These are phyloP conservation scores for Fusarium metavorans DNA, from an alignment of 2,329 filamentous ascomycete genomes.

Conservation along the genomic window DNA sequence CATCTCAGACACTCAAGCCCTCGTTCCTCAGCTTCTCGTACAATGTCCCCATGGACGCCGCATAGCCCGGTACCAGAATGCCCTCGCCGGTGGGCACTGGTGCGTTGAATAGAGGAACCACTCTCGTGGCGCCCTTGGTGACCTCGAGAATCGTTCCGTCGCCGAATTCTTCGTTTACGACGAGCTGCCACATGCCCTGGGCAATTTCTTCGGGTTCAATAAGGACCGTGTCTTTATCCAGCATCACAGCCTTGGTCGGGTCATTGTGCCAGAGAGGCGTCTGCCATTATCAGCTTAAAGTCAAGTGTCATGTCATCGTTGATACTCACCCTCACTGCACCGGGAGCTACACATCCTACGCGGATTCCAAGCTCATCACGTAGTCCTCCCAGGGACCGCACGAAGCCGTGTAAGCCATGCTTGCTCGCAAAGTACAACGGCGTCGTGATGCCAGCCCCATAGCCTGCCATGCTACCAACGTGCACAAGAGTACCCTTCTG, in stretches of 20 bases:
- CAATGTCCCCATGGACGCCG: conserved; percentile 36
- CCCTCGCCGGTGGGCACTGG: conserved; percentile 41
- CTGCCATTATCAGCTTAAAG: conserved; percentile 20
- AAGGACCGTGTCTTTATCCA: conserved; percentile 43
- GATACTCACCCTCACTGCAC: conserved; percentile 46
- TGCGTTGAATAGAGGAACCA: conserved; percentile 46
- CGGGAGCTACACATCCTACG: conserved; percentile 49
- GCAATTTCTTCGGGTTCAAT: conserved; percentile 49
- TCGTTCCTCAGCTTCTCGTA: conserved; percentile 36
- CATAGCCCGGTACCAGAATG: conserved; percentile 40
- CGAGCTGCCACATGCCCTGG: conserved; percentile 47
- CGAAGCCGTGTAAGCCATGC: conserved; percentile 53
- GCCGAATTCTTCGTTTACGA: conserved; percentile 42
- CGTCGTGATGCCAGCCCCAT: conserved; percentile 44
- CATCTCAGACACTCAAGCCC: conserved; percentile 39
- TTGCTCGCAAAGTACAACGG: conserved; percentile 55
- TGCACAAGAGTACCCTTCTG: conserved; percentile 48
- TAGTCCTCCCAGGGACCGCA: conserved; percentile 46
- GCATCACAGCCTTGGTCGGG: conserved; percentile 45
- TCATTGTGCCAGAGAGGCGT: conserved; percentile 52
- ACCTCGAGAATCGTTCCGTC: conserved; percentile 51
- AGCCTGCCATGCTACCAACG: conserved; percentile 51
- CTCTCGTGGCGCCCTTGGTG: conserved; percentile 39
- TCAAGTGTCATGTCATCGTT: no score
- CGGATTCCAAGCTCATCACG: conserved; percentile 50